Conservation (phyloP, 129 eudicot genomes). For the Erigeron canadensis region DNA sequence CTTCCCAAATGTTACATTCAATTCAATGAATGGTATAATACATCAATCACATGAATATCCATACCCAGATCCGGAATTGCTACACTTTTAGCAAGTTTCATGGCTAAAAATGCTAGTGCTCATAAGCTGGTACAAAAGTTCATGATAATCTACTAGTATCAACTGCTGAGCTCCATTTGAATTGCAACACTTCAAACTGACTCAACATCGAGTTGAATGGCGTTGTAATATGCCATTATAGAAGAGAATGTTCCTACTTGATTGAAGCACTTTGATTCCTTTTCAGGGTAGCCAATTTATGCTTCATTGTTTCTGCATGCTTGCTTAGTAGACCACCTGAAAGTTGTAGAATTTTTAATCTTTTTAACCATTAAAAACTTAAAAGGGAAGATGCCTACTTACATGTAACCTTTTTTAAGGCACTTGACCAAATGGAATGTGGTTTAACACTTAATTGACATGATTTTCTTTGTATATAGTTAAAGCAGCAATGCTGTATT, state of each 20-base stretch:
- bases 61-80: neutral
- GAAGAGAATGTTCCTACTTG: slow-evolving; percentile 13
- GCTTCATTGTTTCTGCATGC: slow-evolving; percentile 42
- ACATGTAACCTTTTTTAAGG: neutral
- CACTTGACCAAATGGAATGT: neutral
- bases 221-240: neutral
- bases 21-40: neutral
- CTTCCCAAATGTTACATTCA: neutral
- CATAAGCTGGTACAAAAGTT: neutral
- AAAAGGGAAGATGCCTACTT: neutral
- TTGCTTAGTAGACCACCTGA: slow-evolving; percentile 51
- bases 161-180: neutral
- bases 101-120: neutral
- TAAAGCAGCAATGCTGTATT: neutral
- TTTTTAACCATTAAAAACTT: neutral
- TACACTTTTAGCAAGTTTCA: neutral
- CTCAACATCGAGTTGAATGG: neutral
- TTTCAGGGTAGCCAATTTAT: slow-evolving; percentile 35
- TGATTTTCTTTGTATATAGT: neutral
- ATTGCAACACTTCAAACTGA: neutral
- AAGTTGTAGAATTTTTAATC: slow-evolving; percentile 5
- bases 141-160: neutral
- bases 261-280: slow-evolving; percentile 31
- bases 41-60: neutral
- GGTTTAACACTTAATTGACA: neutral